Base-by-base conservation (phyloP, 441 rosid genomes). In the Capsella rubella region DNA sequence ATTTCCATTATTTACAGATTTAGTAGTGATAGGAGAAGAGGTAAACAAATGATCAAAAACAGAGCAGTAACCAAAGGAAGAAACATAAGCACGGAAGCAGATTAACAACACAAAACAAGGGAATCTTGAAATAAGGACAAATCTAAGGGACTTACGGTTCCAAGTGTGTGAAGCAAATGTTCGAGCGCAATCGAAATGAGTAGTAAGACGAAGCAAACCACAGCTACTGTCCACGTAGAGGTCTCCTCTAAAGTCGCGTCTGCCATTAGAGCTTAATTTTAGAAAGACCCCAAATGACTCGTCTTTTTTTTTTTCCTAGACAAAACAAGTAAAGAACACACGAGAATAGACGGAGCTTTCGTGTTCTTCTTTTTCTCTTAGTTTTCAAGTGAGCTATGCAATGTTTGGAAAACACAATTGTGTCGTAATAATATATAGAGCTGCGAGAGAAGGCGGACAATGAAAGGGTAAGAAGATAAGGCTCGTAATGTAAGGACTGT, bases 161-260 rank as follows among this genome's bases (percentile, higher is more conserved):
- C 89, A 35, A 93, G 34, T 60, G 84, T 88, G 71, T 87, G 80
- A 56, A 93, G 76, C 51, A 83, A 71, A 21, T 84, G 72, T 65
- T 93, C 95, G 3, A 93, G 78, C 7, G 80, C 67, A 51, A 89
- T 62, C 31, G 95, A 89, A 18, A 81, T 25, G 0, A 75, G 37
- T 11, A 92, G 86, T 64, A 92, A 74, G 77, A 90, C 39, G 77
- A 87, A 83, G 76, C 96, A 88, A 71, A 92, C 90, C 5, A 85
- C 82, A 7, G 98, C 96, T 3, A 92, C 86, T 6, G 96, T 92
- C 98, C 98, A 92, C 64, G 96, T 92, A 25, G 98, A 87, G 2
- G 98, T 89, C 47, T 40, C 45, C 51, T 90, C 83, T 8, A 92
- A 79, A 39, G 86, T 65, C 37, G 0, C 31, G 4, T 29, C 25